A percentile compares a stretch with the other conserved stretches of the same genome.
These are phyloP conservation scores for Amauroascus niger DNA, from an alignment of 2,329 filamentous ascomycete species.

Conservation along the genomic window DNA sequence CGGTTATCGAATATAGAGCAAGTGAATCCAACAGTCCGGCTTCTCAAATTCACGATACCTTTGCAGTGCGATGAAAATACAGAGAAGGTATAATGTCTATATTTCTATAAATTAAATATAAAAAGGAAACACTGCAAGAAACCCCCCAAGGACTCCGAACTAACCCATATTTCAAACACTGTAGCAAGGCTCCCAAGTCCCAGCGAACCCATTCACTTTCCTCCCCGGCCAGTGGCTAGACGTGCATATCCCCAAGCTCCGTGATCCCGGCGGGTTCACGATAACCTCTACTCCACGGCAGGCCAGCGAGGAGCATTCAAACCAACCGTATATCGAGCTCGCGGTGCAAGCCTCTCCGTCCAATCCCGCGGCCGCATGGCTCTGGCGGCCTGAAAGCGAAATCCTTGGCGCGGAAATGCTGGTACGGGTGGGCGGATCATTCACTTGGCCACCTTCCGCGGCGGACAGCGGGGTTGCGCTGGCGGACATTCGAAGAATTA, in stretches of 20 bases:
- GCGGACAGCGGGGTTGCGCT: constrained; percentile 32
- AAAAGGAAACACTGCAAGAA: background rate
- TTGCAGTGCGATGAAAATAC: background rate
- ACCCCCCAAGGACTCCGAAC: background rate
- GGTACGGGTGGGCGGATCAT: constrained; percentile 70
- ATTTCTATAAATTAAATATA: too few species aligned
- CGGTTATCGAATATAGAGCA: constrained; percentile 51
- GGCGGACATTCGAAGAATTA: constrained; percentile 46
- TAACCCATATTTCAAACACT: background rate
- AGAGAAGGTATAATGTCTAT: too few species aligned
- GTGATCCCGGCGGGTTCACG: constrained; percentile 74
- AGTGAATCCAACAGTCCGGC: constrained; percentile 57
- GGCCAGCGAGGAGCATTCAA: constrained; percentile 30
- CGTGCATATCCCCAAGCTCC: constrained; percentile 59
- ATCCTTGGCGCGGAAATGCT: constrained; percentile 52
- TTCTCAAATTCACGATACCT: constrained; percentile 56
- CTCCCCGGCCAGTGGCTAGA: constrained; percentile 83
- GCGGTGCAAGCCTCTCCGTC: constrained; percentile 61
- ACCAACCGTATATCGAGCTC: constrained; percentile 56
- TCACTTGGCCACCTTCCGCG: constrained; percentile 59
- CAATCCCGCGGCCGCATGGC: constrained; percentile 66
- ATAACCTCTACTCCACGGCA: constrained; percentile 65
- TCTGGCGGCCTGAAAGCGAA: constrained; percentile 52
- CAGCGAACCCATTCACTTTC: constrained; percentile 45
- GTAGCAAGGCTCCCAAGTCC: background rate